Evolutionary conservation across 257 asterid genomes (phyloP), one percentile per base, ranked within the genome.

Genomic region (Nicotiana noctiflora): DNA sequence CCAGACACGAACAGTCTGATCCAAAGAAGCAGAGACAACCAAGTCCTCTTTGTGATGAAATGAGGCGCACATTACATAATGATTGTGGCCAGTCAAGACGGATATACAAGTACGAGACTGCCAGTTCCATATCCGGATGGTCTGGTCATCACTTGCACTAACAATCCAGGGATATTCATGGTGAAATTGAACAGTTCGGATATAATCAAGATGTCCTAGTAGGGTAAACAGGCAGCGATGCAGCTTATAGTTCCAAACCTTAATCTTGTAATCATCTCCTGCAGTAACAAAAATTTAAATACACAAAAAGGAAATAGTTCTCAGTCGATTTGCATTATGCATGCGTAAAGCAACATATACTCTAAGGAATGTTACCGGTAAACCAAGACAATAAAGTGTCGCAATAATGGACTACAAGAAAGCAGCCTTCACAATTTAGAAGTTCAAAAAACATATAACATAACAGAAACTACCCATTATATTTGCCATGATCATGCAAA

Each of bases 161-260:
- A 96, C 93, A 3, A 96, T 96, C 99, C 99, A 94, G 44, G 99
- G 99, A 87, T 87, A 85, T 89, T 94, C 99, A n/a, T 96, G 99
- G 88, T 96, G 99, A 86, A 96, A 96, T 72, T 96, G 99, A 55
- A 94, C 98, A 1, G 98, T 96, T 29, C 99, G 89, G 80, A 96
- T 91, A 83, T 96, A 96, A 87, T 96, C 99, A 81, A 94, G 98
- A 90, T 94, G 99, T 25, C 99, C 99, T 68, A 96, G 97, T 83
- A 96, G 94, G 63, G 98, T 96, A 87, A 96, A 96, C 81, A 96
- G 87, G 86, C 99, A 94, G 77, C 98, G 81, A 83, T 94, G 98
- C 90, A 96, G 82, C 88, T 95, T 94, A 83, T 95, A 92, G 84
- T 95, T 95, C 99, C 99, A 95, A 63, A 95, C 98, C 88, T 93